Evolutionary conservation across 176 grass and related monocot species (phyloP), one percentile per base, ranked within the genome.

Genomic region (Tillandsia leiboldiana): DNA sequence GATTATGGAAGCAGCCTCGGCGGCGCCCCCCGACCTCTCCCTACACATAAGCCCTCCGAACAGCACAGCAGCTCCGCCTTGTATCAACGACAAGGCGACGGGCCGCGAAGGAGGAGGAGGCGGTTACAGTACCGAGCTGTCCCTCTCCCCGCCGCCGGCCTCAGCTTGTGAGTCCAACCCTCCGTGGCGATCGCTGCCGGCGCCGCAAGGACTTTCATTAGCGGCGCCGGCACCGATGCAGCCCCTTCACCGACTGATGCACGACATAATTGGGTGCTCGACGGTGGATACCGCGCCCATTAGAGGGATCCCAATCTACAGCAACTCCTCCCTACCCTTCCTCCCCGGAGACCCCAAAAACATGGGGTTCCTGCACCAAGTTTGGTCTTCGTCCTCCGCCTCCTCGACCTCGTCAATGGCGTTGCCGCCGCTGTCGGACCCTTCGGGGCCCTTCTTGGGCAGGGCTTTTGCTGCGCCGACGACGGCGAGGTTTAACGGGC

Each of bases 11-110:
- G 71, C 42, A 66, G 42, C 76, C 28, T 77, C 76, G 22, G 51
- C 74, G 23, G 51, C 69, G 17, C 54, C 70, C 3, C 74, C 74
- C 11, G 80, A 83, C 63, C 63, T 83, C 51, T 77, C 80, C 7
- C 67, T 83, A 8, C 69, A 83, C 49, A 83, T 83, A 50, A 77
- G 80, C 11, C 80, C 69, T 1, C 80, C 80, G 2, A 72, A 26
- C 57, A 72, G 24, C 63, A 15, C 22, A 10, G 9, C 74, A 1
- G 10, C 74, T 20, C 42, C 74, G 23, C 17, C 27, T 2, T 47
- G 24, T 10, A 9, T 7, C 53, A 6, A 24, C 11, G 29, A 26
- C 20, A 20, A 20, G 20, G 20, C 20, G 13, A 2, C 70, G 15
- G 8, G 0, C 26, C 11, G 52, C 52, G 50, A 70, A 1, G 20